Percentiles rank a stretch among this genome's conserved stretches.
These are phyloP conservation scores for Penicillium coffeae DNA, from an alignment of 495 filamentous ascomycete genomes.

Conservation along the genomic window DNA sequence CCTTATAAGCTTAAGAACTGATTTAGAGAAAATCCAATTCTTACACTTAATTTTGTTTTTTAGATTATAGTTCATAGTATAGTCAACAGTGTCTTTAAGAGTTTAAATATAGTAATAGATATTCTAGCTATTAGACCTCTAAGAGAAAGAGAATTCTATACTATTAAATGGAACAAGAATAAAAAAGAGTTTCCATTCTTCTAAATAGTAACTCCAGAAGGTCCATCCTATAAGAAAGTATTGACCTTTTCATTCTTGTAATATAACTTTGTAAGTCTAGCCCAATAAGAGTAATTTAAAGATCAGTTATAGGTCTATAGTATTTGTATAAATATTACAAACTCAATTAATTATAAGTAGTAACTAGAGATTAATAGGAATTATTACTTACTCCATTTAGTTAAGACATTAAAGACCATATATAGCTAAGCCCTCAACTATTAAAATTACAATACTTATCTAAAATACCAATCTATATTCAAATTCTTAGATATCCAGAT, in stretches of 20 bases:
- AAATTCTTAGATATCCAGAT: slow-evolving; percentile 20
- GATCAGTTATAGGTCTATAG: slow-evolving; percentile 16
- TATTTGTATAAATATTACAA: slow-evolving; percentile 15
- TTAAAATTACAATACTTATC: slow-evolving; percentile 18
- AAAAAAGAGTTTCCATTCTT: slow-evolving; percentile 1
- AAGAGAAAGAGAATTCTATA: slow-evolving; percentile 19
- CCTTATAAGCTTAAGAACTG: slow-evolving; percentile 14
- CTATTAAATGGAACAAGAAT: slow-evolving; percentile 1
- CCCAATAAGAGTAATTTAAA: slow-evolving; percentile 16
- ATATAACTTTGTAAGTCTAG: slow-evolving; percentile 17
- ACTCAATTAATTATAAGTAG: slow-evolving; percentile 5
- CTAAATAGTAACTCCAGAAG: not conserved
- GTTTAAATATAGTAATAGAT: slow-evolving; percentile 8
- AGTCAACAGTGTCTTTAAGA: slow-evolving; percentile 21
- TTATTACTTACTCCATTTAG: slow-evolving; percentile 6
- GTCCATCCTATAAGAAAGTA: not conserved
- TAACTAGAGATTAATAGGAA: not conserved
- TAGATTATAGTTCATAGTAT: slow-evolving; percentile 16
- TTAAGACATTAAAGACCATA: slow-evolving; percentile 20
- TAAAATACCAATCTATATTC: slow-evolving; percentile 20
- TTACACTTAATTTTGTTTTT: slow-evolving; percentile 20
- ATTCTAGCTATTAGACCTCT: slow-evolving; percentile 13
- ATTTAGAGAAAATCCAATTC: slow-evolving; percentile 15
- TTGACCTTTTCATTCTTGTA: slow-evolving; percentile 2
- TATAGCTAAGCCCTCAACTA: slow-evolving; percentile 17